Base-by-base conservation (phyloP, 306 rosid genomes). In the Herpetospermum pedunculosum region DNA sequence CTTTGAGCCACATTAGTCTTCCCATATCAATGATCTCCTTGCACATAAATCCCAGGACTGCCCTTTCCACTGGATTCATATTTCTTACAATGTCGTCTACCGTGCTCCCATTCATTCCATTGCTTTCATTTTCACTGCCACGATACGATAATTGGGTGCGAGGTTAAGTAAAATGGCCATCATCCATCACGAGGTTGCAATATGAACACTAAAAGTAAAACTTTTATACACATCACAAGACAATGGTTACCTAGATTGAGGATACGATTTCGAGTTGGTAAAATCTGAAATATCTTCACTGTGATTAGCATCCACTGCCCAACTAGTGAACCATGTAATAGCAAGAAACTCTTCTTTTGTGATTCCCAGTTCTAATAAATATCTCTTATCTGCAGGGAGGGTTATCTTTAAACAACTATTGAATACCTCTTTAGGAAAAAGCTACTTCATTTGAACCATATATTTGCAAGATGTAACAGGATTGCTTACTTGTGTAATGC, bases 251-350 rank as follows among this genome's bases (percentile, higher is more conserved):
- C 80, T 84, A 38, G 88, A 80, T 16, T 73, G 85, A 35, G 84
- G 76, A 77, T 77, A 83, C 28, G 78, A 57, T 73, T 35, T 30
- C 65, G 78, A 74, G 54, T 80, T 71, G 28, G 85, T 32, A 53
- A 79, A 54, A 25, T 88, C 89, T 0, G 90, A 81, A 78, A 86
- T 83, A 80, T 85, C 91, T 55, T 96, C 82, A 77, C 80, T 83
- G 49, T 94, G 95, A 84, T 78, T 87, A 53, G 85, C 97, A 77
- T 89, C 97, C 40, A 89, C 99, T 1, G 97, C 96, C 99, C 99
- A 91, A 84, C 97, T 89, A 64, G 99, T 91, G 79, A 94, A 94
- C 97, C 95, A 91, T 77, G 97, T 89, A 64, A 94, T 84, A 49
- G 90, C 96, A 74, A 87, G 92, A 77, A 94, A 91, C 50, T 84